Conservation (phyloP, 2,329 filamentous ascomycete species). For the Botrytis porri region DNA sequence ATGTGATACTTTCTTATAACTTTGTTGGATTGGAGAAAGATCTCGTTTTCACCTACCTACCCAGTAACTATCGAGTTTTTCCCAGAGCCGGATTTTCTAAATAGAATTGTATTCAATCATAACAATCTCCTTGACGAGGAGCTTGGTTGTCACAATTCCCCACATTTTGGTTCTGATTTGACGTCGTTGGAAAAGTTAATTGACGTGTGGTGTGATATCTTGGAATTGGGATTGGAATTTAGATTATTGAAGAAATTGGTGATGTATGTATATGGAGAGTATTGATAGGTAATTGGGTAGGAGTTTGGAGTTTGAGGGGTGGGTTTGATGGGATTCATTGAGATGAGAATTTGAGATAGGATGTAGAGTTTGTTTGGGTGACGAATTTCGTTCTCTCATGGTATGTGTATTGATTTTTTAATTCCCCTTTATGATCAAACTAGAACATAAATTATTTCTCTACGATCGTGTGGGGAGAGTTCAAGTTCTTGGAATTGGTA, state of each 20-base stretch:
- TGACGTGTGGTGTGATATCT: not conserved
- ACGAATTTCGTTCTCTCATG: no score
- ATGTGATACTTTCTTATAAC: not conserved
- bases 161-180: not conserved
- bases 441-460: no score
- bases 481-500: not conserved
- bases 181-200: not conserved
- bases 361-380: not conserved
- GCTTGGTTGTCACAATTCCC: not conserved
- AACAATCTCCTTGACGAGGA: not conserved
- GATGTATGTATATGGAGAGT: not conserved
- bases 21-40: not conserved
- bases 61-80: not conserved
- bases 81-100: not conserved
- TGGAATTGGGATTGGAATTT: not conserved
- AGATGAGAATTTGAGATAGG: no score
- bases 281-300: rapidly evolving
- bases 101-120: no score
- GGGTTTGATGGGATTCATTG: not conserved
- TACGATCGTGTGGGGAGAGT: not conserved
- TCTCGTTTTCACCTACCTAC: not conserved
- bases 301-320: not conserved
- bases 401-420: no score
- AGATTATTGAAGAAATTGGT: not conserved
- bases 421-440: no score